Base-by-base conservation (phyloP, 208 protist species). In the Trypanosoma theileri region DNA sequence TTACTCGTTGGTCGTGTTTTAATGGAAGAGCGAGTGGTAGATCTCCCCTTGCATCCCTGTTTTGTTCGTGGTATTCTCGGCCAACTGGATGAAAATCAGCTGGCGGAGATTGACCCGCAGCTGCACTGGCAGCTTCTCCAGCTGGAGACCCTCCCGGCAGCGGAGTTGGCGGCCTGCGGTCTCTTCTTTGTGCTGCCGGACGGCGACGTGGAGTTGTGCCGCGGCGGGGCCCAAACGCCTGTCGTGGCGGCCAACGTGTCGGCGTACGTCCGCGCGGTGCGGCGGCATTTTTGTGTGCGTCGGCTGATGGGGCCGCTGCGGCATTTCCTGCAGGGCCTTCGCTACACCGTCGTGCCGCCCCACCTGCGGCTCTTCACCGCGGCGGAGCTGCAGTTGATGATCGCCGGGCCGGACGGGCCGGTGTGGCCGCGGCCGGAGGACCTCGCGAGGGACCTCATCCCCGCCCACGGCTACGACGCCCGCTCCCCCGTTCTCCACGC, bases 391-490 rank as follows among this genome's bases (percentile, higher is more conserved):
- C 65, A 76, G 42, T 50, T 70, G 10, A 40, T 95, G 3, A 75
- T 95, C 11, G 73, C 82, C 52, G 85, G 84, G 3, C 58, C 77
- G 13, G 51, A 75, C 13, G 86, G 86, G 12, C 85, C 82, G 61
- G 59, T 92, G 1, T 92, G 89, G 86, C 71, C 77, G 44, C 75
- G 68, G 12, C 75, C 68, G 1, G 84, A 80, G 52, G 75, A 80
- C 9, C 81, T 94, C 19, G 46, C 66, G 14, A 63, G 64, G 11
- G 67, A 67, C 66, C 72, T 95, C 22, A 71, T 69, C 21, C 59
- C 80, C 4, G 69, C 75, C 7, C 90, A 93, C 71, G 87, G 87
- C 16, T 96, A 96, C 75, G 78, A 76, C 31, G 56, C 48, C 4
- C 41, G 58, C 19, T 89, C 85, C 3, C 74, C 69, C 8, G 79